Evolutionary conservation across 495 filamentous ascomycete species (phyloP).

Genomic region (Pyronema domesticum): DNA sequence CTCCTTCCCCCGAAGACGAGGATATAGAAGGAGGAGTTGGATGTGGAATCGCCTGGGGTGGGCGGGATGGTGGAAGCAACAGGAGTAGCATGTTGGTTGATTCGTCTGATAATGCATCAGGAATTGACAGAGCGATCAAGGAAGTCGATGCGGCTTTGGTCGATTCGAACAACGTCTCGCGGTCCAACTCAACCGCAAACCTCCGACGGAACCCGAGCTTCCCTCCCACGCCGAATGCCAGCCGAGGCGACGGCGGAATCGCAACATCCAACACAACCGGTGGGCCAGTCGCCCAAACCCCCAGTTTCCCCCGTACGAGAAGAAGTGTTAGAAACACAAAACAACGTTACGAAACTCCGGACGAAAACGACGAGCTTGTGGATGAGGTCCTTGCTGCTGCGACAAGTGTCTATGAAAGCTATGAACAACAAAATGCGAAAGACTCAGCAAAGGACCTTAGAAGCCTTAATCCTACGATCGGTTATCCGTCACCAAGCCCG

Average conservation of each 20-base stretch:
- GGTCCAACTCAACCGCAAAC: constrained; percentile 28
- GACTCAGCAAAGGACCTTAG: constrained; percentile 16
- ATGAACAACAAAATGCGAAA: constrained; percentile 12
- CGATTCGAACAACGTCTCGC: constrained; percentile 33
- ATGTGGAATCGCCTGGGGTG: constrained; percentile 37
- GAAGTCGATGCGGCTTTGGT: constrained; percentile 36
- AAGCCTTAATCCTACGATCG: constrained; percentile 49
- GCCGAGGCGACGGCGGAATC: constrained; percentile 30
- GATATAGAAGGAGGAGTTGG: constrained; percentile 85
- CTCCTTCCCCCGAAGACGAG: constrained; percentile 53
- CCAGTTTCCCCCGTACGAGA: constrained; percentile 68
- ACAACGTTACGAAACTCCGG: constrained; percentile 78
- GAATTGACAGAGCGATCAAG: constrained; percentile 60
- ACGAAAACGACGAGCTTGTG: constrained; percentile 89
- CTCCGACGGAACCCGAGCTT: constrained; percentile 38
- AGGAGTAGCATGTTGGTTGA: constrained; percentile 73
- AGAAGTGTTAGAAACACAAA: constrained; percentile 60
- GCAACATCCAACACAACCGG: constrained; percentile 40
- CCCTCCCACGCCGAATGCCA: constrained; percentile 33
- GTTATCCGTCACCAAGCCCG: constrained; percentile 43
- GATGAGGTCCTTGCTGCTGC: constrained; percentile 51
- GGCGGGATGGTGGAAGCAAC: constrained; percentile 56
- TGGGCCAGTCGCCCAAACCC: constrained; percentile 44
- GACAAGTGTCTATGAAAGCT: constrained; percentile 31
- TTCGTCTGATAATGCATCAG: constrained; percentile 9